These are phyloP conservation scores for Cordyceps javanica DNA, from an alignment of 2,329 filamentous ascomycete genomes.

Conservation along the genomic window DNA sequence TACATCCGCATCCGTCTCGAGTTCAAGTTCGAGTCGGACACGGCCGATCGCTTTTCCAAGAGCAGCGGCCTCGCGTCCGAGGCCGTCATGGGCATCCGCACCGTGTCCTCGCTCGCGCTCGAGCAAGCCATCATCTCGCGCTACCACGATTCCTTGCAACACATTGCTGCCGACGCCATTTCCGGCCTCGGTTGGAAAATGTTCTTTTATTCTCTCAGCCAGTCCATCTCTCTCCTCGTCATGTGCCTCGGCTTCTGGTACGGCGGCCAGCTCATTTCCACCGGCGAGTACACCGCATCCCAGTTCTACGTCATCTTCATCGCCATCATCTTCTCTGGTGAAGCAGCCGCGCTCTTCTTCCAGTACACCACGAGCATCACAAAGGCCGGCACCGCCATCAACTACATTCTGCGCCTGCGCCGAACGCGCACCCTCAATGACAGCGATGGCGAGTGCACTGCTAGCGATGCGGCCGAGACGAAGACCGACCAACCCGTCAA, in stretches of 20 bases:
- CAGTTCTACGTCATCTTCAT: conserved; percentile 48
- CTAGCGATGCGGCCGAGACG: background rate
- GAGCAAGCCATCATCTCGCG: conserved; percentile 35
- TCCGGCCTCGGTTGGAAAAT: conserved; percentile 31
- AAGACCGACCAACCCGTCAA: conserved; percentile 14
- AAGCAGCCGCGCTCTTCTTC: conserved; percentile 37
- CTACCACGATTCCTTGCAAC: conserved; percentile 27
- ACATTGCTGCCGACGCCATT: conserved; percentile 26
- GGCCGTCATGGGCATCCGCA: conserved; percentile 36
- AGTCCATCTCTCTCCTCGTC: conserved; percentile 32
- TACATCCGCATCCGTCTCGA: conserved; percentile 44
- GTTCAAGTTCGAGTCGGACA: conserved; percentile 38
- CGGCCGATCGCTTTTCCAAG: conserved; percentile 35
- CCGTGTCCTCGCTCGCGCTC: conserved; percentile 39
- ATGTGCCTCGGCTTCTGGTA: conserved; percentile 36
- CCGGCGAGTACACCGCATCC: conserved; percentile 38
- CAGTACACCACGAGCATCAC: conserved; percentile 46
- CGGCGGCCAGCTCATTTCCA: conserved; percentile 33
- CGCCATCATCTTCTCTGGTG: conserved; percentile 40
- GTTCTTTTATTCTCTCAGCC: conserved; percentile 35
- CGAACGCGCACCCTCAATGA: conserved; percentile 25
- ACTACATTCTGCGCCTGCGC: conserved; percentile 41
- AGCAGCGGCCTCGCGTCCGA: conserved; percentile 45
- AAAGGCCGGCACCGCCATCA: conserved; percentile 41
- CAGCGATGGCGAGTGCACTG: conserved; percentile 19